A percentile compares a stretch with the other conserved stretches of the same genome.
These are phyloP conservation scores for Simmondsia chinensis DNA, from an alignment of 148 eudicot species.

Conservation along the genomic window DNA sequence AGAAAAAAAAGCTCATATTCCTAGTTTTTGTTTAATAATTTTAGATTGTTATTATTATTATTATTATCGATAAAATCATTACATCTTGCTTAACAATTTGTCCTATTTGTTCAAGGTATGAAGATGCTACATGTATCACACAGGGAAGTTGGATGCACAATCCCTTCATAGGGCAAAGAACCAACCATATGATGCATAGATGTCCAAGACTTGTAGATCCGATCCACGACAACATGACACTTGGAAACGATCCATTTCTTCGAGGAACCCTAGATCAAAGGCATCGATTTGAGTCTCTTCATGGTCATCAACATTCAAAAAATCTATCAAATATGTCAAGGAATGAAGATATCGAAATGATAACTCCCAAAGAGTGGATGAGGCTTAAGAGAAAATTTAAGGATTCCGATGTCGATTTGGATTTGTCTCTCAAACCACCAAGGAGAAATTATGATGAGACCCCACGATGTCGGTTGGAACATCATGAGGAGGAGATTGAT, in stretches of 20 bases:
- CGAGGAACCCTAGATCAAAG: slow-evolving; percentile 2
- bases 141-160: slow-evolving; percentile 24
- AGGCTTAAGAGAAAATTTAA: slow-evolving; percentile 33
- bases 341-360: not conserved
- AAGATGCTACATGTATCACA: slow-evolving; percentile 24
- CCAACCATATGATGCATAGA: slow-evolving; percentile 9
- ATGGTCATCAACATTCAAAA: not conserved
- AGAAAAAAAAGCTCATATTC: too few relatives aligned
- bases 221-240: slow-evolving; percentile 13
- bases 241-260: slow-evolving; percentile 9
- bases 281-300: not conserved
- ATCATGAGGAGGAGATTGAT: slow-evolving; percentile 17
- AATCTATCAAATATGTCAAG: slow-evolving; percentile 1
- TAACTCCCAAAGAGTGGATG: slow-evolving; percentile 1
- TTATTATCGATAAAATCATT: not conserved
- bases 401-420: slow-evolving; percentile 29
- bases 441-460: slow-evolving; percentile 4
- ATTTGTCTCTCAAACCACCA: slow-evolving; percentile 35
- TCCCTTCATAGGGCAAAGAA: slow-evolving; percentile 10
- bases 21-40: too few relatives aligned
- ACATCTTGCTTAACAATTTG: not conserved
- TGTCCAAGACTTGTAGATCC: slow-evolving; percentile 14
- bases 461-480: not conserved
- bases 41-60: too few relatives aligned
- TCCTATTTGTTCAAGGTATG: slow-evolving; percentile 17